Conservation (phyloP, 441 rosid genomes). For the Cnidoscolus chayamansa region DNA sequence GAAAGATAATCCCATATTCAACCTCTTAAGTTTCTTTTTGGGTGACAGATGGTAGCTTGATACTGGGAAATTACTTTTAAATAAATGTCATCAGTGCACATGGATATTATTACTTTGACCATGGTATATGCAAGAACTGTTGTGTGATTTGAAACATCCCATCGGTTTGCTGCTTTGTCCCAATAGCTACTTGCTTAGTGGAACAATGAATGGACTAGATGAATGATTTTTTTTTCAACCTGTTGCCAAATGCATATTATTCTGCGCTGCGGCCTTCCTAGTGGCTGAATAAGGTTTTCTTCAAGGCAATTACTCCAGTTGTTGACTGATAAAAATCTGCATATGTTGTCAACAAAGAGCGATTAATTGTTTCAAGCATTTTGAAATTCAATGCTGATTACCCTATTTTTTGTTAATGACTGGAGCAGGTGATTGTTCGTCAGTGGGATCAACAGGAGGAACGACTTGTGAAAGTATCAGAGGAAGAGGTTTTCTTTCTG, state of each 20-base stretch:
- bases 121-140: background rate
- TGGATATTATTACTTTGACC: background rate
- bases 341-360: background rate
- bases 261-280: background rate
- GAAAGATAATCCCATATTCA: background rate
- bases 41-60: background rate
- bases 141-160: background rate
- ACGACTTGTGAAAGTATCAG: conserved; percentile 48
- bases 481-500: conserved; percentile 70
- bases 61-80: background rate
- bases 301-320: background rate
- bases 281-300: background rate
- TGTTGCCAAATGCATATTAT: background rate
- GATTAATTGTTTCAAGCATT: background rate
- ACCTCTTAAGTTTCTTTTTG: background rate
- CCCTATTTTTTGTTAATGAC: conserved; percentile 13
- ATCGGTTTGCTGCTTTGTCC: background rate
- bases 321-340: background rate
- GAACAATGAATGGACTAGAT: background rate
- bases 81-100: background rate
- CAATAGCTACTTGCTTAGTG: background rate
- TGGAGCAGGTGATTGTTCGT: conserved; percentile 66
- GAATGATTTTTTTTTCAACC: background rate
- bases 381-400: conserved; percentile 8
- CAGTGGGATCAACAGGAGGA: conserved; percentile 75